These are phyloP conservation scores for Anthostomella pinea DNA, from an alignment of 2,329 filamentous ascomycete species.

Conservation along the genomic window DNA sequence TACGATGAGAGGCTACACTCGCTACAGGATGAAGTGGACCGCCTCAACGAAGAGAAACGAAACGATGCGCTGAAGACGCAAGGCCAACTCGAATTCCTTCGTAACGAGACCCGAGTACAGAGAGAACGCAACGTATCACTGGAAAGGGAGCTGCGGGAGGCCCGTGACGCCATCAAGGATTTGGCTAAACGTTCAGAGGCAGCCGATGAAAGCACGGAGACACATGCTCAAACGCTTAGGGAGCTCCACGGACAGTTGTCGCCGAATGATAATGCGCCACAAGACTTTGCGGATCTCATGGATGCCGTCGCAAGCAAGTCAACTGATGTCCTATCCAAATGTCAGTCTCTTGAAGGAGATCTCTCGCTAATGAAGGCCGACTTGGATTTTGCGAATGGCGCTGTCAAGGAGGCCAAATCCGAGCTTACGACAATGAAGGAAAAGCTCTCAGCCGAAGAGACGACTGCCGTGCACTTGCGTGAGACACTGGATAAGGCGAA, in stretches of 20 bases:
- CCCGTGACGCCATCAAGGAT: slow-evolving; percentile 52
- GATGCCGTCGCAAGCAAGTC: slow-evolving; percentile 58
- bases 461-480: slow-evolving; percentile 47
- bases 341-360: slow-evolving; percentile 59
- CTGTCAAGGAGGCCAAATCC: slow-evolving; percentile 52
- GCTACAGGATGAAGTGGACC: slow-evolving; percentile 70
- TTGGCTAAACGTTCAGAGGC: slow-evolving; percentile 49
- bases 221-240: slow-evolving; percentile 53
- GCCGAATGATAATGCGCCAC: slow-evolving; percentile 49
- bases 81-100: slow-evolving; percentile 60
- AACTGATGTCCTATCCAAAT: slow-evolving; percentile 57
- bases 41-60: slow-evolving; percentile 53
- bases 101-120: slow-evolving; percentile 58
- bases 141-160: slow-evolving; percentile 53
- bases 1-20: slow-evolving; percentile 66
- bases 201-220: slow-evolving; percentile 50
- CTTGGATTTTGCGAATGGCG: slow-evolving; percentile 56
- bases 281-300: slow-evolving; percentile 56
- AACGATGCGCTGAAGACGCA: slow-evolving; percentile 58
- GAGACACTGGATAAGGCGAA: slow-evolving; percentile 53
- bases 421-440: slow-evolving; percentile 56
- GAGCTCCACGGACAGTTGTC: slow-evolving; percentile 59
- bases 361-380: slow-evolving; percentile 60
- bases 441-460: slow-evolving; percentile 50
- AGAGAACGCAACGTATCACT: slow-evolving; percentile 58